Base-by-base conservation (phyloP, 495 filamentous ascomycete genomes). In the Penicilliopsis zonata region DNA sequence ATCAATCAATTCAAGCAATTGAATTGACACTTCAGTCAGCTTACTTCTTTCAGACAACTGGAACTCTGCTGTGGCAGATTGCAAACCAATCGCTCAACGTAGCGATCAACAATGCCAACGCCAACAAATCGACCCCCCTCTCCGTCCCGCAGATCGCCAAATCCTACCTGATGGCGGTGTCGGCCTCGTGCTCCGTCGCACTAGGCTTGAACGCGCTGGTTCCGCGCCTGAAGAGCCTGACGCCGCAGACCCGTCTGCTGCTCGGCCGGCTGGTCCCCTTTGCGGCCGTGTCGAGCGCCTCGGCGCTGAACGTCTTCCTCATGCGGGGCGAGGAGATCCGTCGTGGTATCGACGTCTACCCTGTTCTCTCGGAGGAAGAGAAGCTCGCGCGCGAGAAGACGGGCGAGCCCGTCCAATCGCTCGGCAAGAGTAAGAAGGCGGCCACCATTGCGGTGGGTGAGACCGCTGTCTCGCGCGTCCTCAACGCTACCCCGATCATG, bases 31-130 rank as follows among this genome's bases (percentile, higher is more conserved):
- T 28, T 34, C n/a, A 32, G 14, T 15, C 29, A 19, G 4, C 34
- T 57, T 16, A 57, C 25, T 17, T 9, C 9, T 17, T 17, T 24
- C 37, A 86, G 75, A 95, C 83, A 24, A 72, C 76, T 14, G 90
- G 88, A 18, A 94, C 85, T 5, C 69, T 98, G 20, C 76, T 78
- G 41, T 98, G 90, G 90, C 90, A 98, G 64, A 76, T 94, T 34
- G 74, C 82, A 27, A 98, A 98, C 57, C 90, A 98, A 55, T 94
- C 86, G 9, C 82, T 98, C 38, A 96, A 98, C 49, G 90, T 98
- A 12, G 86, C 83, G 25, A 90, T 98, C 67, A 98, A 98, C 70
- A 82, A 72, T 54, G 77, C 86, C 50, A 98, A 98, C 57, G 81
- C 90, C 23, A 98, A 98, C 70, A 98, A 98, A 50, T 92, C 85